phyloP scores from a whole-genome alignment of 1,284 basidiomycete species.

The Psilocybe mexicana region DNA sequence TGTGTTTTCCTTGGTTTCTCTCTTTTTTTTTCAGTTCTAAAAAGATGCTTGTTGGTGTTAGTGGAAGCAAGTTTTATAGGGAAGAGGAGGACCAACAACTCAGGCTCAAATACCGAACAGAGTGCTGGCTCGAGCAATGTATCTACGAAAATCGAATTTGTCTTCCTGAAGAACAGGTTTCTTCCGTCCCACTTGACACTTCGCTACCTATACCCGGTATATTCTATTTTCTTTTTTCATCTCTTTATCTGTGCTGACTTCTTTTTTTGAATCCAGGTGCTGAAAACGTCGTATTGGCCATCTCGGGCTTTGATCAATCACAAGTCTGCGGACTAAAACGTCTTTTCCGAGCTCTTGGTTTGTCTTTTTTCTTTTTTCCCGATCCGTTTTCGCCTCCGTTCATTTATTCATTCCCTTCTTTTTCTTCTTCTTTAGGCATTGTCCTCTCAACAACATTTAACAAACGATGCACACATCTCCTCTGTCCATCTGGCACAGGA shows the following conservation, averaged over 20 bases:
- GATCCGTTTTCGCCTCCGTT: not conserved
- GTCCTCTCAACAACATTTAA: slow-evolving; percentile 59
- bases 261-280: slow-evolving; percentile 38
- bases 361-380: slow-evolving; percentile 5
- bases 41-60: slow-evolving; percentile 24
- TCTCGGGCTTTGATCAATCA: slow-evolving; percentile 69
- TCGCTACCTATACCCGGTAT: slow-evolving; percentile 52
- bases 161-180: slow-evolving; percentile 56
- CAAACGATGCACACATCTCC: slow-evolving; percentile 63
- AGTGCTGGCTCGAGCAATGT: slow-evolving; percentile 82
- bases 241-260: slow-evolving; percentile 10
- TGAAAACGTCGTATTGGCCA: slow-evolving; percentile 55
- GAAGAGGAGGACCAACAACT: slow-evolving; percentile 47
- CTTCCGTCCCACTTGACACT: slow-evolving; percentile 62
- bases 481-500: slow-evolving; percentile 69
- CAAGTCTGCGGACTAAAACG: slow-evolving; percentile 62
- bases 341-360: slow-evolving; percentile 66
- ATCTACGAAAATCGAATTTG: slow-evolving; percentile 68
- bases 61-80: slow-evolving; percentile 62
- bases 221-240: slow-evolving; percentile 13
- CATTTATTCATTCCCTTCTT: too few relatives aligned
- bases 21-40: slow-evolving; percentile 1
- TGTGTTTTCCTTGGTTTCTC: slow-evolving; percentile 38
- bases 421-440: slow-evolving; percentile 44
- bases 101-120: slow-evolving; percentile 66